These are phyloP conservation scores for Ophiocordyceps sinensis DNA, from an alignment of 2,329 filamentous ascomycete genomes.

Conservation along the genomic window DNA sequence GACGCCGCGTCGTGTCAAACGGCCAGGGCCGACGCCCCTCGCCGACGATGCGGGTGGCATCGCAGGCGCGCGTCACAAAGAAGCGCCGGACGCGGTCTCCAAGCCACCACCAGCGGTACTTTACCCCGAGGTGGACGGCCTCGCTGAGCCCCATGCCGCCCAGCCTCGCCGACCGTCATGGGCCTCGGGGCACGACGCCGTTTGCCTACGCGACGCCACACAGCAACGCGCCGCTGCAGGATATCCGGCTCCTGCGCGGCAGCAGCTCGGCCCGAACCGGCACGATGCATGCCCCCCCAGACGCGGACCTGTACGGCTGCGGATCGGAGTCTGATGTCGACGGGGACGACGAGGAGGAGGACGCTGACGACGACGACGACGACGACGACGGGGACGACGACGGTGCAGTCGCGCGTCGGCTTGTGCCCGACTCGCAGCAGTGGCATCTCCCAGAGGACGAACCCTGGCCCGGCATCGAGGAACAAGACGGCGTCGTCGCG, in stretches of 20 bases:
- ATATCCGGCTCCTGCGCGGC: slow-evolving; percentile 18
- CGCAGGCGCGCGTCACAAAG: slow-evolving; percentile 23
- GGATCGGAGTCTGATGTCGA: slow-evolving; percentile 17
- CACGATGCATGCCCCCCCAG: slow-evolving; percentile 16
- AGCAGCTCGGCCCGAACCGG: slow-evolving; percentile 14
- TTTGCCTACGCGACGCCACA: slow-evolving; percentile 65
- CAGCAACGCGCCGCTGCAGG: slow-evolving; percentile 42
- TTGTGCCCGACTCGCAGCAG: slow-evolving; percentile 10
- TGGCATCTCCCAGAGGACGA: slow-evolving; percentile 35
- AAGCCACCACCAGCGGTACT: slow-evolving; percentile 31
- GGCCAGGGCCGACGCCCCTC: slow-evolving; percentile 19
- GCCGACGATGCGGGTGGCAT: slow-evolving; percentile 11
- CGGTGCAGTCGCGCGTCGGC: slow-evolving; percentile 11
- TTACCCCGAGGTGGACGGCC: slow-evolving; percentile 41
- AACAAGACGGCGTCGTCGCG: slow-evolving; percentile 26
- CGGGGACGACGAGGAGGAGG: slow-evolving; percentile 11
- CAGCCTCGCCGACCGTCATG: slow-evolving; percentile 17
- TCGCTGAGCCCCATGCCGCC: slow-evolving; percentile 29
- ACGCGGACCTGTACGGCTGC: slow-evolving; percentile 20
- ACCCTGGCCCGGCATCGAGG: slow-evolving; percentile 42
- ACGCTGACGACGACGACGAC: slow-evolving; percentile 9
- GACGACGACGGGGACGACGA: slow-evolving; percentile 12
- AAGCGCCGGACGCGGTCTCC: slow-evolving; percentile 46
- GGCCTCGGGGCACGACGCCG: slow-evolving; percentile 29
- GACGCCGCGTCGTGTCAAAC: slow-evolving; percentile 32